phyloP scores from a whole-genome alignment of 1,284 basidiomycete genomes.

The Microbotryum saponariae region DNA sequence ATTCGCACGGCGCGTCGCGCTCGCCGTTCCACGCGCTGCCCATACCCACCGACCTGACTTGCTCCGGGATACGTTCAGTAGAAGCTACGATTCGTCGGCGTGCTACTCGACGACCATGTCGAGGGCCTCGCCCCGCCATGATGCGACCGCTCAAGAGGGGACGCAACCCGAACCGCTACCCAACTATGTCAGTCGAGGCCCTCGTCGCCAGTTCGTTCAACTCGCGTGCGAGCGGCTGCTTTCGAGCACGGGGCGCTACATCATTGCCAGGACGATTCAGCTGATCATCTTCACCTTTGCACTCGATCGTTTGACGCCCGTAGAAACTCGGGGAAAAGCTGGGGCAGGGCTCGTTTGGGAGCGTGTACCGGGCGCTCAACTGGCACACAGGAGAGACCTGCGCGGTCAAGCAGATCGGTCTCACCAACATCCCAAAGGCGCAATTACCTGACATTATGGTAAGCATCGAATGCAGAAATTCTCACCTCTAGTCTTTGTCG shows the following conservation, averaged over 20 bases:
- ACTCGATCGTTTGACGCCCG: neutral
- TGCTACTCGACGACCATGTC: too few relatives aligned
- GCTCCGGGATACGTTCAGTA: too few relatives aligned
- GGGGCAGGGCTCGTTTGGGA: slow-evolving; percentile 33
- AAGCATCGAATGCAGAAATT: slow-evolving; percentile 36
- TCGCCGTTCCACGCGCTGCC: too few relatives aligned
- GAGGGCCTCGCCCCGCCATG: too few relatives aligned
- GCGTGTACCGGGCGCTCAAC: slow-evolving; percentile 60
- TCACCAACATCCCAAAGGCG: slow-evolving; percentile 83
- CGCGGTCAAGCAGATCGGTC: slow-evolving; percentile 72
- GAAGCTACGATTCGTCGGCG: too few relatives aligned
- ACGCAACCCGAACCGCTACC: slow-evolving; percentile 18
- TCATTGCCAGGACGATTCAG: too few relatives aligned
- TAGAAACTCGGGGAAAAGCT: slow-evolving; percentile 35
- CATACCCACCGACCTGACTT: too few relatives aligned
- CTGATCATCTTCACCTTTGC: too few relatives aligned
- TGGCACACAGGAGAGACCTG: slow-evolving; percentile 95
- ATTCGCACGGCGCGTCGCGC: too few relatives aligned
- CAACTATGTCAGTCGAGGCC: slow-evolving; percentile 25
- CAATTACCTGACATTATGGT: slow-evolving; percentile 97
- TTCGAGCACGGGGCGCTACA: too few relatives aligned
- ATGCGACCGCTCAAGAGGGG: neutral
- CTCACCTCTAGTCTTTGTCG: neutral
- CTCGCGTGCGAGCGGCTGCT: neutral
- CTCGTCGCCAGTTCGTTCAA: neutral